These are phyloP conservation scores for Phytophthora megakarya DNA, from an alignment of 352 stramenopile species.

Conservation along the genomic window DNA sequence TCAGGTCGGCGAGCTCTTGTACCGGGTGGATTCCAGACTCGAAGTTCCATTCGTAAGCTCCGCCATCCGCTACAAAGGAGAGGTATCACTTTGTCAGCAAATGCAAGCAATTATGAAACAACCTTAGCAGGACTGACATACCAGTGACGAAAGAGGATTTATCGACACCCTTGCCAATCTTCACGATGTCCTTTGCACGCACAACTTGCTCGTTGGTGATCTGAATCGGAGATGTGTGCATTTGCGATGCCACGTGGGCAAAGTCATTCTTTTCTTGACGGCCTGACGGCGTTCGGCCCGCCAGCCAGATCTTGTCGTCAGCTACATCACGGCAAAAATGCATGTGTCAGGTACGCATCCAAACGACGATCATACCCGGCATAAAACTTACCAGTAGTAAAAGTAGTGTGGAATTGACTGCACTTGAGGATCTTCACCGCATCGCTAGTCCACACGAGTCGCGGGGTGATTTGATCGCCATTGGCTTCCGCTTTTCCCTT, in stretches of 20 bases:
- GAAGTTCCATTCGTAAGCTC: slow-evolving; percentile 79
- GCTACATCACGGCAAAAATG: slow-evolving; percentile 37
- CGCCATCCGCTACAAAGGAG: slow-evolving; percentile 47
- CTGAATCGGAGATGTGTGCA: slow-evolving; percentile 74
- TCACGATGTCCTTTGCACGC: slow-evolving; percentile 47
- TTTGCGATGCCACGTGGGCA: slow-evolving; percentile 62
- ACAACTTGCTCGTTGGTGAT: slow-evolving; percentile 62
- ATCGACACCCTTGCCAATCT: slow-evolving; percentile 82
- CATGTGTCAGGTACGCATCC: slow-evolving; percentile 11
- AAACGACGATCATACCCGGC: neutral
- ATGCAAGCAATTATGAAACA: too few species aligned
- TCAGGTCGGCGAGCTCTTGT: slow-evolving; percentile 41
- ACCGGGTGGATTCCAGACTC: slow-evolving; percentile 56
- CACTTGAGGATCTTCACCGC: slow-evolving; percentile 70
- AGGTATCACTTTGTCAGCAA: neutral
- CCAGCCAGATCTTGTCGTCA: slow-evolving; percentile 77
- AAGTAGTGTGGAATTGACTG: slow-evolving; percentile 86
- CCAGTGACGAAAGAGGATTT: slow-evolving; percentile 72
- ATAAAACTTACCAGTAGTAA: slow-evolving; percentile 65
- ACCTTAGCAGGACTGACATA: slow-evolving; percentile 16
- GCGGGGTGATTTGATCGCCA: slow-evolving; percentile 75
- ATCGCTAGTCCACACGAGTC: slow-evolving; percentile 72
- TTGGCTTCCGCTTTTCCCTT: slow-evolving; percentile 64
- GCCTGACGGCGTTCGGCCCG: slow-evolving; percentile 77
- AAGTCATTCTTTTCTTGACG: slow-evolving; percentile 62